These are phyloP conservation scores for Helminthosporium solani DNA, from an alignment of 2,329 filamentous ascomycete species.

Conservation along the genomic window DNA sequence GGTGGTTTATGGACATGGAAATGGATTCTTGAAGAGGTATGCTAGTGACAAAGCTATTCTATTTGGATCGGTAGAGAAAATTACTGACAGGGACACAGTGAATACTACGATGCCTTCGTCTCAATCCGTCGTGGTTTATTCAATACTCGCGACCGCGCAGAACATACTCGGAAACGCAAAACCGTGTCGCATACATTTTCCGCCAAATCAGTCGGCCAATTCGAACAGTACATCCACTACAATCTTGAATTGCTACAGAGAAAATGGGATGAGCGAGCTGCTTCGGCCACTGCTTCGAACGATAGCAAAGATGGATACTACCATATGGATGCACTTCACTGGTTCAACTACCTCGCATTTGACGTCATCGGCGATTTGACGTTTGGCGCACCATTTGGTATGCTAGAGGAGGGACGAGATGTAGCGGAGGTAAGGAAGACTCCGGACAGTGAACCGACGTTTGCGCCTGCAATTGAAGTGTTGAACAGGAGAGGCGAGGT, in stretches of 20 bases:
- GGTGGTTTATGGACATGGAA: constrained; percentile 68
- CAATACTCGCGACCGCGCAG: constrained; percentile 78
- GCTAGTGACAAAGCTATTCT: too few species aligned
- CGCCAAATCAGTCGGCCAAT: constrained; percentile 75
- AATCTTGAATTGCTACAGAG: constrained; percentile 74
- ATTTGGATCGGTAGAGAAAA: too few species aligned
- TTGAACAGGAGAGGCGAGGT: constrained; percentile 87
- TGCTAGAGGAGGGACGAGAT: constrained; percentile 75
- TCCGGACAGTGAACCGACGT: constrained; percentile 62
- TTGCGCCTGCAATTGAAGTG: constrained; percentile 80
- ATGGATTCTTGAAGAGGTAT: constrained; percentile 52
- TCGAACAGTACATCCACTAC: constrained; percentile 83
- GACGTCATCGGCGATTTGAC: constrained; percentile 61
- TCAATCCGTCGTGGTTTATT: constrained; percentile 83
- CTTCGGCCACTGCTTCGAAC: constrained; percentile 41
- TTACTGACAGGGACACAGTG: constrained; percentile 50
- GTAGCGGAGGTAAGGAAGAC: constrained; percentile 70
- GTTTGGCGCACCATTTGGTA: constrained; percentile 78
- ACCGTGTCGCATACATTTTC: constrained; percentile 85
- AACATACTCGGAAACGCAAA: constrained; percentile 88
- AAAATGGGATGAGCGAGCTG: constrained; percentile 69
- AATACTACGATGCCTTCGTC: constrained; percentile 91
- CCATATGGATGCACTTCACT: constrained; percentile 70
- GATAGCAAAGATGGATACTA: constrained; percentile 54
- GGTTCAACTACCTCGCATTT: constrained; percentile 70